phyloP scores from a whole-genome alignment of 2,329 filamentous ascomycete genomes.

The Fusarium penzigii region DNA sequence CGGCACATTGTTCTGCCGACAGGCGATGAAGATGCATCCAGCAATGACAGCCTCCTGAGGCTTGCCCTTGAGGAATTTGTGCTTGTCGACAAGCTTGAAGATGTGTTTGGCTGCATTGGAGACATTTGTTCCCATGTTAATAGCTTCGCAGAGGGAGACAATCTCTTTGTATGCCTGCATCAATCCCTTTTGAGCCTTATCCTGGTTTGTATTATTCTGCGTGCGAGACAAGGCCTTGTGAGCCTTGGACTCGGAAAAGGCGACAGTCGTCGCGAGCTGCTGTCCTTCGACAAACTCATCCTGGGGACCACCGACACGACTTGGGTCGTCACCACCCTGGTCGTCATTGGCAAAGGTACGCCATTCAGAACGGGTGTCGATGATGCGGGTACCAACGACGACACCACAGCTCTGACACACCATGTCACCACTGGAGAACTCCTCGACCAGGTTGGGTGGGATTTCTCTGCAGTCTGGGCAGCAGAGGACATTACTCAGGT shows the following conservation, averaged over 20 bases:
- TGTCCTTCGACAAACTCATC: constrained; percentile 89
- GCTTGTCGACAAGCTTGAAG: constrained; percentile 92
- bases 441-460: constrained; percentile 91
- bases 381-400: constrained; percentile 85
- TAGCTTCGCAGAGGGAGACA: constrained; percentile 80
- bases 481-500: constrained; percentile 81
- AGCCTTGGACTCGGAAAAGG: constrained; percentile 73
- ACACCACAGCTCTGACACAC: constrained; percentile 91
- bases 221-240: constrained; percentile 77
- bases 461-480: constrained; percentile 90
- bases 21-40: constrained; percentile 96
- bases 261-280: constrained; percentile 85
- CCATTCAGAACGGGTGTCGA: constrained; percentile 97
- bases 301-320: constrained; percentile 92
- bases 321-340: constrained; percentile 93
- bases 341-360: constrained; percentile 99
- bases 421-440: constrained; percentile 89
- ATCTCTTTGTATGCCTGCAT: constrained; percentile 89
- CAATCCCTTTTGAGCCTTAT: constrained; percentile 81
- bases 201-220: constrained; percentile 81
- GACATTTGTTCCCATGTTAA: constrained; percentile 77
- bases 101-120: constrained; percentile 91
- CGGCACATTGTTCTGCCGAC: constrained; percentile 82
- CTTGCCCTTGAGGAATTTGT: constrained; percentile 93
- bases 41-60: constrained; percentile 91